These are phyloP conservation scores for Zygosaccharomyces siamensis DNA, from an alignment of 805 yeast genomes.

Conservation along the genomic window DNA sequence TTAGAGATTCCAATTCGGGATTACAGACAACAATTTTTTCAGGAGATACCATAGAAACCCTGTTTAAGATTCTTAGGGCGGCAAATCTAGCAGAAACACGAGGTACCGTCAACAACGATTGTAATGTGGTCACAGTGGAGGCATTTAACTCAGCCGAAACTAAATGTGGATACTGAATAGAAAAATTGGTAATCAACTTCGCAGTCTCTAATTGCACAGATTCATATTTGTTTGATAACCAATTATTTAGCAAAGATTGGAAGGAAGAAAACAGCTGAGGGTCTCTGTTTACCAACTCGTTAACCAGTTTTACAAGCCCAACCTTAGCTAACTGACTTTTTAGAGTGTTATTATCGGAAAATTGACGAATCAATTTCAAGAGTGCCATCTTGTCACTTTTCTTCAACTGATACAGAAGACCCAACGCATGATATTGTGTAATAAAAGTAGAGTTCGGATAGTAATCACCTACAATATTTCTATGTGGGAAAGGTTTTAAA, in stretches of 20 bases:
- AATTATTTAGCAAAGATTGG: slow-evolving; percentile 56
- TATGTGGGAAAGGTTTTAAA: slow-evolving; percentile 39
- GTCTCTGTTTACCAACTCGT: slow-evolving; percentile 69
- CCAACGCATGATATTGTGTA: slow-evolving; percentile 94
- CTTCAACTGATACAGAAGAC: slow-evolving; percentile 79
- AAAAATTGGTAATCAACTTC: slow-evolving; percentile 43
- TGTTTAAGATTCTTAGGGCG: slow-evolving; percentile 85
- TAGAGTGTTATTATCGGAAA: slow-evolving; percentile 54
- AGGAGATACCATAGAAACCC: slow-evolving; percentile 76
- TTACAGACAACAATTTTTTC: slow-evolving; percentile 75
- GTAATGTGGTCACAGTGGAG: slow-evolving; percentile 67
- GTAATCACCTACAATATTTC: slow-evolving; percentile 36
- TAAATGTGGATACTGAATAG: slow-evolving; percentile 51
- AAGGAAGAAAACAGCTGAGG: slow-evolving; percentile 44
- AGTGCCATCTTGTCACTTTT: slow-evolving; percentile 92
- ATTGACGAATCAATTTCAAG: slow-evolving; percentile 80
- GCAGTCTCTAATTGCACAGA: slow-evolving; percentile 91
- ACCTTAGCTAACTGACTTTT: slow-evolving; percentile 79
- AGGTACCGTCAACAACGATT: slow-evolving; percentile 76
- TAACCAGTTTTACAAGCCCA: slow-evolving; percentile 78
- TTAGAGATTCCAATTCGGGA: slow-evolving; percentile 77
- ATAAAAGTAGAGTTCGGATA: slow-evolving; percentile 71
- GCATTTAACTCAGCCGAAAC: slow-evolving; percentile 62
- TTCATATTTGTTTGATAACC: slow-evolving; percentile 77
- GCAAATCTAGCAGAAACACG: slow-evolving; percentile 87